These are phyloP conservation scores for Nidula microcarpa DNA, from an alignment of 768 basidiomycete genomes.

Conservation along the genomic window DNA sequence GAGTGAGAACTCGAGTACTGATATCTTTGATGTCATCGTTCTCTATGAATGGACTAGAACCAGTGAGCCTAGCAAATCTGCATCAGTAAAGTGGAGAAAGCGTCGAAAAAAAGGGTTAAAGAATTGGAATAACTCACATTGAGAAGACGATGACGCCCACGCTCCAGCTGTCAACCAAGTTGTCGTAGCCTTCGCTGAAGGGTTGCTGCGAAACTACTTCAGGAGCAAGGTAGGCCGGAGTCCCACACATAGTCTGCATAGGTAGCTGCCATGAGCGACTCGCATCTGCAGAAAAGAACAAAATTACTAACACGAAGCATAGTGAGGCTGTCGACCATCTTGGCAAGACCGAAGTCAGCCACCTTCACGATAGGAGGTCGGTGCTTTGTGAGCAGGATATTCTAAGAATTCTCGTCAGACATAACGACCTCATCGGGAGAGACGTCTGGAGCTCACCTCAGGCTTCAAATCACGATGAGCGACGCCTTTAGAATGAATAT, in stretches of 20 bases:
- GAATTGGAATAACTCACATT: constrained; percentile 51
- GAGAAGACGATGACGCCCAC: constrained; percentile 92
- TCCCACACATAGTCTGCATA: constrained; percentile 88
- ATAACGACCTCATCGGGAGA: neutral
- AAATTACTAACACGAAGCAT: constrained; percentile 61
- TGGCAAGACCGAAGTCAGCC: constrained; percentile 95
- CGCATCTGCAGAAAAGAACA: neutral
- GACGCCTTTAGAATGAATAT: constrained; percentile 72
- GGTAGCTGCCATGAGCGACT: neutral
- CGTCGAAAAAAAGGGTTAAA: constrained; percentile 6
- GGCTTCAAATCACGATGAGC: constrained; percentile 95
- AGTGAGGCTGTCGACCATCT: constrained; percentile 78
- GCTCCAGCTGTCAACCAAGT: constrained; percentile 94
- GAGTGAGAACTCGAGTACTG: constrained; percentile 53
- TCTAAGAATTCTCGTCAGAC: constrained; percentile 43
- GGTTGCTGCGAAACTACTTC: constrained; percentile 77
- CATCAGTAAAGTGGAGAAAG: no score
- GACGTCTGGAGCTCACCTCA: constrained; percentile 40
- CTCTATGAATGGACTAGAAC: constrained; percentile 78
- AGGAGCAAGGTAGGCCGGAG: constrained; percentile 90
- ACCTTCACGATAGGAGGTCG: constrained; percentile 77
- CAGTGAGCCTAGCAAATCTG: constrained; percentile 56
- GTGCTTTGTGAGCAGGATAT: constrained; percentile 76
- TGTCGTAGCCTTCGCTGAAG: constrained; percentile 76
- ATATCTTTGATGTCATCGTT: constrained; percentile 60